Evolutionary conservation across 1,284 basidiomycete genomes (phyloP), one percentile per base, ranked within the genome.

Genomic region (Ceratobasidium sp.): DNA sequence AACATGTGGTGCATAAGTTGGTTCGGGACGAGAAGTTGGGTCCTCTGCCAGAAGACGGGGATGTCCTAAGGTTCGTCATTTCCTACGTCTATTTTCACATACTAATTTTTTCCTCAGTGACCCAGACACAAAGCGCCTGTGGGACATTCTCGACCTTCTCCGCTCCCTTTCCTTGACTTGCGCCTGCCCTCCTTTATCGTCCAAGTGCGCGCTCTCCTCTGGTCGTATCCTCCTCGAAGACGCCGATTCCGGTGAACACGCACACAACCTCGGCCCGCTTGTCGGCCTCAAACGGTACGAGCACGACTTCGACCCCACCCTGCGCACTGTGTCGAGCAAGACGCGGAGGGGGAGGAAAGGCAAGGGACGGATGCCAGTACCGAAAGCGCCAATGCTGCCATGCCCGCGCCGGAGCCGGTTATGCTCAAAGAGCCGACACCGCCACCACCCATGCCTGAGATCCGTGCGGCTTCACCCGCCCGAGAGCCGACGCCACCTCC

Each of bases 1-100:
- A 89, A 5, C 93, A 95, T 79, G 89, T 93, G 0, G 89, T 98
- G 0, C 96, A 98, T 81, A 84, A 88, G 62, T 83, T 98, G 0
- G 92, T 92, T 3, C 88, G 89, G 18, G 82, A 94, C 59, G 85
- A 93, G 62, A 83, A 89, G 76, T 83, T 80, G 13, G 79, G 80
- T n/a, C 66, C 18, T 43, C 35, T 11, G 54, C 72, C 43, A 64
- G 75, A 43, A 54, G 71, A 49, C 8, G 73, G 52, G 70, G 75
- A 61, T 54, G 73, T 69, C n/a, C 58, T 43, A 38, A 72, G 28
- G 84, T 23, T 86, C 87, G 5, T 82, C 84, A 49, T 77, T 86
- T 76, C 59, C 35, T 13, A 76, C 77, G 43, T 66, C 79, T 38
- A 5, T 4, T 1, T 28, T 50, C 41, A 73, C 76, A 55, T 73